Evolutionary conservation across 768 basidiomycete genomes (phyloP).

Genomic region (Mycena galericulata): DNA sequence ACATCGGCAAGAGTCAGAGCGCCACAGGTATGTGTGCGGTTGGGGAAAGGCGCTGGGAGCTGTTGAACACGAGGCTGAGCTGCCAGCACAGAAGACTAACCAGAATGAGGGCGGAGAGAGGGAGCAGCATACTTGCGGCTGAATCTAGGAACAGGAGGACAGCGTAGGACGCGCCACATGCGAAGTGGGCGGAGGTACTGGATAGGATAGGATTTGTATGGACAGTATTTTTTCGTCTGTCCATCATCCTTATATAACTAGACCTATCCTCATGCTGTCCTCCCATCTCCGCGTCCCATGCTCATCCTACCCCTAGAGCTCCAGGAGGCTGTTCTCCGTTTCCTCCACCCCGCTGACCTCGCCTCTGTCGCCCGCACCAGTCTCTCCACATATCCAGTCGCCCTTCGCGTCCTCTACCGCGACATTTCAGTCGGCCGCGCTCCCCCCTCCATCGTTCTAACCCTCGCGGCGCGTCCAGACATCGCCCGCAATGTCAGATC

Average conservation of each 20-base stretch:
- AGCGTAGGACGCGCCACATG: conserved; percentile 24
- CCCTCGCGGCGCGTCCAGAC: conserved; percentile 67
- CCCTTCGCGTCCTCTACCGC: conserved; percentile 74
- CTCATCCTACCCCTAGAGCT: conserved; percentile 74
- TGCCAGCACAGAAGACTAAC: conserved; percentile 25
- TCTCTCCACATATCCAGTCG: conserved; percentile 58
- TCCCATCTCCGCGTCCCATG: conserved; percentile 47
- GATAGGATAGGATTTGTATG: not conserved
- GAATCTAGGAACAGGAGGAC: conserved; percentile 18
- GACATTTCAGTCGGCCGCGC: conserved; percentile 60
- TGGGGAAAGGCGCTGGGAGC: conserved; percentile 66
- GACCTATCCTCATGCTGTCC: not conserved
- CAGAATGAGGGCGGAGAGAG: conserved; percentile 31
- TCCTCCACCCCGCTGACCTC: conserved; percentile 53
- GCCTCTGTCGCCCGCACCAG: conserved; percentile 59
- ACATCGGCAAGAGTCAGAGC: conserved; percentile 63
- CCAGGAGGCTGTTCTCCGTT: conserved; percentile 61
- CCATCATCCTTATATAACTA: not conserved
- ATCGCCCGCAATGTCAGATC: conserved; percentile 72
- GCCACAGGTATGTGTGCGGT: conserved; percentile 74
- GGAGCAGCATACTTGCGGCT: conserved; percentile 5
- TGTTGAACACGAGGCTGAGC: conserved; percentile 22
- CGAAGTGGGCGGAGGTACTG: conserved; percentile 17
- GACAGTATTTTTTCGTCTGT: not conserved
- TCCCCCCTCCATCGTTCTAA: conserved; percentile 53